phyloP scores from a whole-genome alignment of 345 rosid genomes.

The Heritiera fomes region DNA sequence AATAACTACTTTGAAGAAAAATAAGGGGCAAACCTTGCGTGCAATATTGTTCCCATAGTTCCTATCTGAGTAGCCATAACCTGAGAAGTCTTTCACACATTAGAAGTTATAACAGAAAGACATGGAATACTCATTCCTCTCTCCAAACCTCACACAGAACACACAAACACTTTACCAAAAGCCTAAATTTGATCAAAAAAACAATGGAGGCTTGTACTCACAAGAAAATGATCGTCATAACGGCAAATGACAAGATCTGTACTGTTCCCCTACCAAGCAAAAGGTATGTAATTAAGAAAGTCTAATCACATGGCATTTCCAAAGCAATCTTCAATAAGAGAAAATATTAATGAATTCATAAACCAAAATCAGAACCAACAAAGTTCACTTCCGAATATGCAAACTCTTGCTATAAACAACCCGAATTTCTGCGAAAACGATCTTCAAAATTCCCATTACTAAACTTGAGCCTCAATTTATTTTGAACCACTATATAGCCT shows the following conservation, averaged over 20 bases:
- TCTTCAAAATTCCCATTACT: background rate
- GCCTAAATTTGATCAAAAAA: background rate
- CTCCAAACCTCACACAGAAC: background rate
- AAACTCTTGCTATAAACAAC: background rate
- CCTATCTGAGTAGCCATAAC: constrained; percentile 87
- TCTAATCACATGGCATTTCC: background rate
- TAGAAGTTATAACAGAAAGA: constrained; percentile 1
- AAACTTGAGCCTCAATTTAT: background rate
- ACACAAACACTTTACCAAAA: background rate
- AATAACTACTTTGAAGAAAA: background rate
- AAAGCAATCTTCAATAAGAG: background rate
- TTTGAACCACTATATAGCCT: background rate
- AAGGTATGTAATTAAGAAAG: constrained; percentile 15
- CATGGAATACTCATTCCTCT: background rate
- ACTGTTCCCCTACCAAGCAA: constrained; percentile 64
- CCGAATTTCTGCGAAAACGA: background rate
- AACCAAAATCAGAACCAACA: background rate
- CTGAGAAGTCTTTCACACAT: constrained; percentile 42
- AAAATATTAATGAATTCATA: background rate
- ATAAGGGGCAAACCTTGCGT: constrained; percentile 57
- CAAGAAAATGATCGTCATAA: constrained; percentile 80
- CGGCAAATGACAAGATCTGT: constrained; percentile 75
- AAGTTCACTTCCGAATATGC: background rate
- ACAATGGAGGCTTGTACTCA: constrained; percentile 43
- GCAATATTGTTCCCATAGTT: constrained; percentile 83